Evolutionary conservation across 2,329 filamentous ascomycete genomes (phyloP).

Genomic region (Diaporthe ampelina): DNA sequence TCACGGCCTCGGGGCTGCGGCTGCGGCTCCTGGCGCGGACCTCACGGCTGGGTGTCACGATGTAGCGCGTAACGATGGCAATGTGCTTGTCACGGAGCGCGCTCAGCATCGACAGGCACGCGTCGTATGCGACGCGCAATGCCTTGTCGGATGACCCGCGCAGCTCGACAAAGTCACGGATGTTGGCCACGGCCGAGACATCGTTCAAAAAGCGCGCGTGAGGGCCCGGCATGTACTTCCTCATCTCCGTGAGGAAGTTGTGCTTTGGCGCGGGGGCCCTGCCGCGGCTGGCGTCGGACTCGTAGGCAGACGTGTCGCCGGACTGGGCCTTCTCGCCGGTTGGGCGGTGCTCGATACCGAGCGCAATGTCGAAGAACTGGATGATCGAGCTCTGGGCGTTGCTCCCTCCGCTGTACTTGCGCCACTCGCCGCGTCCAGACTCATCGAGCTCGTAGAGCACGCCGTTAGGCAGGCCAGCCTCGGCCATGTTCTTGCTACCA

Average conservation of each 20-base stretch:
- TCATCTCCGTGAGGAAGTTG: constrained; percentile 98
- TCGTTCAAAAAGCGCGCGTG: constrained; percentile 92
- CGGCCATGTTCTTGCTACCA: constrained; percentile 97
- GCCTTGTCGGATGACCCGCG: constrained; percentile 69
- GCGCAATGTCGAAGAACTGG: constrained; percentile 94
- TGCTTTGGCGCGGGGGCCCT: constrained; percentile 70
- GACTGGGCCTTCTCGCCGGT: constrained; percentile 78
- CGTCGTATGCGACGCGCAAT: constrained; percentile 87
- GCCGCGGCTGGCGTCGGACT: constrained; percentile 58
- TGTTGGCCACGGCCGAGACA: constrained; percentile 84
- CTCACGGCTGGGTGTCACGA: constrained; percentile 88
- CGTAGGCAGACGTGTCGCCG: constrained; percentile 54
- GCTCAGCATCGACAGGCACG: constrained; percentile 80
- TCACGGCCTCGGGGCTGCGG: constrained; percentile 66
- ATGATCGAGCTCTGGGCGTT: constrained; percentile 98
- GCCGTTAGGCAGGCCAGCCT: constrained; percentile 89
- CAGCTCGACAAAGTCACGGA: constrained; percentile 83
- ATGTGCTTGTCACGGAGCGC: constrained; percentile 93
- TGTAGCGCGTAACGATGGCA: constrained; percentile 95
- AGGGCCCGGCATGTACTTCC: constrained; percentile 93
- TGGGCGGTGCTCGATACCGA: constrained; percentile 90
- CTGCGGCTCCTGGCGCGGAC: constrained; percentile 75
- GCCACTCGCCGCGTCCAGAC: constrained; percentile 75
- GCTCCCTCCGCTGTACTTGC: constrained; percentile 92
- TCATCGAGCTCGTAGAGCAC: constrained; percentile 86